phyloP scores from a whole-genome alignment of 2,329 filamentous ascomycete species.

The Sphaerulina vaccinii region DNA sequence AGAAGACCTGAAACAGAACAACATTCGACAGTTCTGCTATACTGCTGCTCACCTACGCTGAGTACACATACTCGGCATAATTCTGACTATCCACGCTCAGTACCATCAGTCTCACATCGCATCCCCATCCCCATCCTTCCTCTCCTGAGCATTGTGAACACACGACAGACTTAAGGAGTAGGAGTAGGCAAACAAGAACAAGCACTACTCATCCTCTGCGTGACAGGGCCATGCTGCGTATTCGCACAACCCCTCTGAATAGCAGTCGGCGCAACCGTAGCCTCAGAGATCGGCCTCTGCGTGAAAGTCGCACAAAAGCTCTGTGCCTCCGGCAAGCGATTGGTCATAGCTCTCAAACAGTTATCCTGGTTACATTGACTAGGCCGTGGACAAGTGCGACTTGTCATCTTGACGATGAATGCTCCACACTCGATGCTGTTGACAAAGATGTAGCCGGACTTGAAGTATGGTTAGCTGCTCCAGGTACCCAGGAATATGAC shows the following conservation, averaged over 20 bases:
- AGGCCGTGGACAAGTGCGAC: constrained; percentile 3
- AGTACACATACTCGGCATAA: too few species aligned
- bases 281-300: neutral
- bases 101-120: too few species aligned
- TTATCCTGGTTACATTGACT: neutral
- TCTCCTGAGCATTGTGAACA: too few species aligned
- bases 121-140: too few species aligned
- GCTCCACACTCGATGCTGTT: constrained; percentile 55
- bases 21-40: too few species aligned
- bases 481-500: constrained; percentile 44
- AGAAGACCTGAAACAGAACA: too few species aligned
- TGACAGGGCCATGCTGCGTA: neutral
- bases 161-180: too few species aligned
- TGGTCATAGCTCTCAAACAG: neutral
- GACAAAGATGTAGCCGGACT: constrained; percentile 51
- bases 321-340: neutral
- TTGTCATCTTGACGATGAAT: constrained; percentile 46
- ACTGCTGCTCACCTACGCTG: too few species aligned
- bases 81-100: too few species aligned
- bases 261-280: neutral
- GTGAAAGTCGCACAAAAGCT: neutral
- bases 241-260: neutral
- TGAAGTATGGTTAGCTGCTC: constrained; percentile 52
- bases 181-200: neutral
- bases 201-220: neutral